Percentiles rank a stretch among this genome's conserved stretches.
Conservation (phyloP, 352 stramenopile genomes). For the Phytophthora litchii region DNA sequence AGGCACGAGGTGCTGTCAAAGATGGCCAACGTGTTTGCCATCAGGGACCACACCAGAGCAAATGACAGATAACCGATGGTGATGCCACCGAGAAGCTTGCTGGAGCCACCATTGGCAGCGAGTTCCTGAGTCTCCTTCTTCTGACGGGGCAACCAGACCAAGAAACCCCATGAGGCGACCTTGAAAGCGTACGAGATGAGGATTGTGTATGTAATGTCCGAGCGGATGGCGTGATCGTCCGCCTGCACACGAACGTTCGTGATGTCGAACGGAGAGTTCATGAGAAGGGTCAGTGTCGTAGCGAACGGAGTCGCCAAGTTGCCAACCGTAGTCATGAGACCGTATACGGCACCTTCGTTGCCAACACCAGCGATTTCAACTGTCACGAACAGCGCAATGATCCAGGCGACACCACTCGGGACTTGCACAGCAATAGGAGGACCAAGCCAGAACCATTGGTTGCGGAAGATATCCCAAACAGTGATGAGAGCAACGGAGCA, state of each 20-base stretch:
- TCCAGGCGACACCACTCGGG: slow-evolving; percentile 42
- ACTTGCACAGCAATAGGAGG: slow-evolving; percentile 43
- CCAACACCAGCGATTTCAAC: slow-evolving; percentile 54
- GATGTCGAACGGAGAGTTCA: slow-evolving; percentile 46
- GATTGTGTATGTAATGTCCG: slow-evolving; percentile 45
- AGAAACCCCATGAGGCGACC: slow-evolving; percentile 38
- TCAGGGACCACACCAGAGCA: slow-evolving; percentile 45
- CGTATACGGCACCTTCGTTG: slow-evolving; percentile 56
- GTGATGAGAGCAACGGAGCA: slow-evolving; percentile 42
- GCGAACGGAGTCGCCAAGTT: slow-evolving; percentile 51
- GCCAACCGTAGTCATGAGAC: slow-evolving; percentile 48
- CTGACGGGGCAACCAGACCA: slow-evolving; percentile 47
- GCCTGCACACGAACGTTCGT: slow-evolving; percentile 44
- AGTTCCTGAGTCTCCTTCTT: slow-evolving; percentile 50
- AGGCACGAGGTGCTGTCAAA: slow-evolving; percentile 49
- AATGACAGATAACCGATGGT: slow-evolving; percentile 44
- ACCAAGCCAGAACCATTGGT: slow-evolving; percentile 52
- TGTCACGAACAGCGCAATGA: slow-evolving; percentile 44
- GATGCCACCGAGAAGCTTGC: slow-evolving; percentile 39
- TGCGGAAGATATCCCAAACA: slow-evolving; percentile 50
- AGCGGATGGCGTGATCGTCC: slow-evolving; percentile 40
- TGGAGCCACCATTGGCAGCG: slow-evolving; percentile 34
- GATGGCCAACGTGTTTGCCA: slow-evolving; percentile 44
- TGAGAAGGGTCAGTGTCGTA: slow-evolving; percentile 42
- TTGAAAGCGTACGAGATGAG: slow-evolving; percentile 50